Conservation (phyloP, 306 rosid genomes). For the Cotoneaster glaucophyllus region DNA sequence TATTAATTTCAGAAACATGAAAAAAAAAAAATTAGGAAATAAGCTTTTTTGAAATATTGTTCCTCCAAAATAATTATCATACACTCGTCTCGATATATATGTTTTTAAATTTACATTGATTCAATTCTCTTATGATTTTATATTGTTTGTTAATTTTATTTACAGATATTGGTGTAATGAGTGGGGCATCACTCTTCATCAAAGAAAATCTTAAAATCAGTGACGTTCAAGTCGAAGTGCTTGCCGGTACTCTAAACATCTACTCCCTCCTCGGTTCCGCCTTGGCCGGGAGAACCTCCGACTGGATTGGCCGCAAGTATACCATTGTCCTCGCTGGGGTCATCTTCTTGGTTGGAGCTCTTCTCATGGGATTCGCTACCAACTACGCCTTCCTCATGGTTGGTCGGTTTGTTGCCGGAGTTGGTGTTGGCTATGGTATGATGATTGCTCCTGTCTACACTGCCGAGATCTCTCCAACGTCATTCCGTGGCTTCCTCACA, state of each 20-base stretch:
- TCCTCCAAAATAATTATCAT: background rate
- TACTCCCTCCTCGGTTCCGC: constrained; percentile 41
- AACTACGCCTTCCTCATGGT: constrained; percentile 43
- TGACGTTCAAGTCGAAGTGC: constrained; percentile 37
- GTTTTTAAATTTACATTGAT: no score
- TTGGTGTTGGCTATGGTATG: constrained; percentile 43
- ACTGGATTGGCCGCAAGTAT: constrained; percentile 47
- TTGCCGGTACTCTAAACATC: constrained; percentile 38
- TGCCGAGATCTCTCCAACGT: constrained; percentile 45
- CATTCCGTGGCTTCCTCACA: constrained; percentile 11
- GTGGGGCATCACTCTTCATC: constrained; percentile 46
- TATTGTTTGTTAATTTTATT: background rate
- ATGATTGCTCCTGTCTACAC: constrained; percentile 52
- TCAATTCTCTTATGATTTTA: background rate
- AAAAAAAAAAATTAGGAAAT: no score
- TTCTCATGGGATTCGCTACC: constrained; percentile 43
- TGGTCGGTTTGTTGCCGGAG: constrained; percentile 37
- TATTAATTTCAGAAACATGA: background rate
- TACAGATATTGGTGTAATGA: constrained; percentile 58
- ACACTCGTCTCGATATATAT: background rate
- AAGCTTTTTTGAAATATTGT: background rate
- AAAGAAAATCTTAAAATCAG: constrained; percentile 37
- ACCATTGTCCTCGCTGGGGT: constrained; percentile 29
- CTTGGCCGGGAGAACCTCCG: constrained; percentile 50
- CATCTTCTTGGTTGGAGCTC: constrained; percentile 41